Evolutionary conservation across 139 green algal species (phyloP).

Genomic region (Gonium pectorale): DNA sequence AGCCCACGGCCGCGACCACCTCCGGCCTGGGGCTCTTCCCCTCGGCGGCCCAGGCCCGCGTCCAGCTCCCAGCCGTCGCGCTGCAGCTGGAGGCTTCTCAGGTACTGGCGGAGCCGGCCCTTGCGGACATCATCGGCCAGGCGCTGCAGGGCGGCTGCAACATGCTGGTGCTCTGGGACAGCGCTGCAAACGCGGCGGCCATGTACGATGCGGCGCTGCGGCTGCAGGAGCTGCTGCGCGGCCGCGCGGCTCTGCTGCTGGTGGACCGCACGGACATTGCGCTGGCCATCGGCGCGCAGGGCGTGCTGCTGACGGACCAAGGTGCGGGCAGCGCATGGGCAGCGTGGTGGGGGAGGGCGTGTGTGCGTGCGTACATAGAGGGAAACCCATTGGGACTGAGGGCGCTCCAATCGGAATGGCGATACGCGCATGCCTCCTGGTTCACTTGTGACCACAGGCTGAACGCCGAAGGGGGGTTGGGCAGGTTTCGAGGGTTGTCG

Average conservation of each 20-base stretch:
- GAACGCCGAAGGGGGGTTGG: too few species aligned
- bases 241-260: constrained; percentile 85
- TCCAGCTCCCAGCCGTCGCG: constrained; percentile 80
- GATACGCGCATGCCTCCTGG: too few species aligned
- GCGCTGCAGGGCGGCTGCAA: constrained; percentile 63
- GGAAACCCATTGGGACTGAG: too few species aligned
- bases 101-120: constrained; percentile 34
- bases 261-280: constrained; percentile 91
- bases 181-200: constrained; percentile 62
- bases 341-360: too few species aligned
- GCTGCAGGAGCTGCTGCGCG: constrained; percentile 80
- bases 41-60: constrained; percentile 72
- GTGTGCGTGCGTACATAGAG: too few species aligned
- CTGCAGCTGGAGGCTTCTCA: constrained; percentile 62
- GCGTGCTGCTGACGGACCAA: constrained; percentile 83
- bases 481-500: too few species aligned
- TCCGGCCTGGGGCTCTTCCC: constrained; percentile 61
- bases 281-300: constrained; percentile 83
- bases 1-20: neutral
- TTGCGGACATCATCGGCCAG: constrained; percentile 45
- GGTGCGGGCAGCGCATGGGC: too few species aligned
- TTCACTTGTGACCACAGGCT: too few species aligned
- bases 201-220: constrained; percentile 87
- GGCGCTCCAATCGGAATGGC: too few species aligned
- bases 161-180: constrained; percentile 72